Base-by-base conservation (phyloP, 805 yeast species). In the Myxozyma neotropica region DNA sequence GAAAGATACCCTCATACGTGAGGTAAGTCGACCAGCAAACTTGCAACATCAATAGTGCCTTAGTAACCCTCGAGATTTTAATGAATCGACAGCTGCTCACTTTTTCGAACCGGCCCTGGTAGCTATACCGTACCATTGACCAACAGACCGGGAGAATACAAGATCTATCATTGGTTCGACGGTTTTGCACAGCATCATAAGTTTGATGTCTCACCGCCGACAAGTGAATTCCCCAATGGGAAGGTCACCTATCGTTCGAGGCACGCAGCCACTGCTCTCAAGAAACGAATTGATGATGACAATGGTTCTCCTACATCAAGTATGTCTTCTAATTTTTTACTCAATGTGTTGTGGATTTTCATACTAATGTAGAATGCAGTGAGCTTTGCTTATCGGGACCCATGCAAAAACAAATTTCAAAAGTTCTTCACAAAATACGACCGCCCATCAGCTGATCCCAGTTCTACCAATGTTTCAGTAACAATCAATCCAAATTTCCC, bases 101-200 rank as follows among this genome's bases (percentile, higher is more conserved):
- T 54, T 10, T 47, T 26, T 26, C 58, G 58, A 3, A 47, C 58
- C 3, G 58, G 58, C 15, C 58, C 58, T 2, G 58, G 58, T 12
- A 45, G 53, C 36, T 54, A 54, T 35, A 47, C 52, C n/a, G 58
- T 54, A 4, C 58, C 58, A 33, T 35, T 47, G 26, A 42, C 45
- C 36, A 46, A 46, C 10, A 47, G 47, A 17, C 57, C 57, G 15
- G 31, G 36, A 15, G 29, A 35, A n/a, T 54, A 19, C 47, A 54
- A 54, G n/a, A 35, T 54, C 10, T 38, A 29, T 29, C 58, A 54
- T 33, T 54, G 58, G 58, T 54, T 54, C 24, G 58, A 54, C 23
- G 58, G 58, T 13, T 54, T 54, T 17, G 36, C 53, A 1, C 58
- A 54, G 21, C 19, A 17, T 21, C 58, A 54, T 45, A 46, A 47